Evolutionary conservation across 495 filamentous ascomycete genomes (phyloP).

Genomic region (Staphylotrichum longicolle): DNA sequence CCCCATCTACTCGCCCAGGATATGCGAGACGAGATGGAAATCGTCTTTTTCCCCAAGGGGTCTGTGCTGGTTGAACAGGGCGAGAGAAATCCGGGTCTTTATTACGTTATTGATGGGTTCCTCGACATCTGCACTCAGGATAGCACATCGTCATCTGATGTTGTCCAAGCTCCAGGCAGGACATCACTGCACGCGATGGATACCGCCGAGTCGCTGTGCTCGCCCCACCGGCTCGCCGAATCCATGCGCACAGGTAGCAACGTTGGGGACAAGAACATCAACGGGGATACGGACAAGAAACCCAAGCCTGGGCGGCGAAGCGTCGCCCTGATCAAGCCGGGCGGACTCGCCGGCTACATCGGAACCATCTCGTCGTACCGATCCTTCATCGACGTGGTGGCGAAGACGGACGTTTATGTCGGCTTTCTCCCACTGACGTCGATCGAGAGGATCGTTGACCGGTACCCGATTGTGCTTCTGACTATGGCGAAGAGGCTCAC

Average conservation of each 20-base stretch:
- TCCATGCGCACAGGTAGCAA: slow-evolving; percentile 22
- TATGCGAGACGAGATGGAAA: slow-evolving; percentile 88
- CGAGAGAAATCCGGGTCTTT: slow-evolving; percentile 90
- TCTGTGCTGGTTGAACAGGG: slow-evolving; percentile 97
- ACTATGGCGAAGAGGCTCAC: slow-evolving; percentile 96
- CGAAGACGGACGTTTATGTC: slow-evolving; percentile 98
- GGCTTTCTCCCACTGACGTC: slow-evolving; percentile 87
- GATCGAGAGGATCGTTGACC: slow-evolving; percentile 87
- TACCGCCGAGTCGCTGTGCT: slow-evolving; percentile 32
- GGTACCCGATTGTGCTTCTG: slow-evolving; percentile 84
- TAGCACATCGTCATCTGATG: slow-evolving; percentile 37
- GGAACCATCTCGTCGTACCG: slow-evolving; percentile 90
- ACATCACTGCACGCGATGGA: slow-evolving; percentile 39
- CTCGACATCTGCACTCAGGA: slow-evolving; percentile 73
- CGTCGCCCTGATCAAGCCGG: slow-evolving; percentile 90
- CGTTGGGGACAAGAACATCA: slow-evolving; percentile 9
- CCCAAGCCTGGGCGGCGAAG: slow-evolving; percentile 49
- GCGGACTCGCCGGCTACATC: slow-evolving; percentile 90
- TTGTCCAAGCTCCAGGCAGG: slow-evolving; percentile 36
- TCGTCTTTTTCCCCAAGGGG: slow-evolving; percentile 93
- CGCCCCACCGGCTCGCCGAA: slow-evolving; percentile 23
- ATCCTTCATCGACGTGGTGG: slow-evolving; percentile 93
- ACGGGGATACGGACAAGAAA: slow-evolving; percentile 19
- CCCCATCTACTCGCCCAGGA: slow-evolving; percentile 62
- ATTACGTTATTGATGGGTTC: slow-evolving; percentile 98